Evolutionary conservation across 352 stramenopile genomes (phyloP), one percentile per base, ranked within the genome.

Genomic region (Thraustochytrium sp.): DNA sequence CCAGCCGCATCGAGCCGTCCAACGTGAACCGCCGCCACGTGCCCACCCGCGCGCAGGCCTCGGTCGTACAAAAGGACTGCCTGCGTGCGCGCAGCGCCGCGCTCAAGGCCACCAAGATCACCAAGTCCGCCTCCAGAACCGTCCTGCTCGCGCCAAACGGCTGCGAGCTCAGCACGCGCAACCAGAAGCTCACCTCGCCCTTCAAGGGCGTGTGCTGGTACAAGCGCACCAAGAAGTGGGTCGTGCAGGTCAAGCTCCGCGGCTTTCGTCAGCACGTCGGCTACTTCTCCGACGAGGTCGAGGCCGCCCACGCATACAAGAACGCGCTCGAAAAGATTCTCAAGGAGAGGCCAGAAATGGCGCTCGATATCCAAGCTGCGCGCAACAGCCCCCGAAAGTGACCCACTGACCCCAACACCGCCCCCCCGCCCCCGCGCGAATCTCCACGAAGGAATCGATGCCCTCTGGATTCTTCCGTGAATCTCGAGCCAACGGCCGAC

Each of bases 191-290:
- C 4, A 80, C 68, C 26, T 54, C 31, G 4, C 31, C 16, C 18
- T 80, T 80, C 51, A 80, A 80, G 68, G 68, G 68, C 36, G 68
- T 80, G 0, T 80, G 68, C 68, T 80, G 68, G 68, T 80, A 80
- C 68, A 80, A 80, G 68, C 68, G 68, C 5, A 80, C 68, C 42
- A 80, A 80, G 29, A 80, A 80, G 31, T 80, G 68, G 68, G 68
- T 80, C 46, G 68, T 80, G 18, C 68, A 80, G 68, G 68, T 80
- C 37, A 80, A 80, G 68, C 76, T 65, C 8, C 68, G 38, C 11
- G 53, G 53, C 9, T 34, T 51, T 11, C 68, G 68, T 34, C 31
- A 44, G 46, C 68, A 80, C 51, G 38, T 80, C 36, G 68, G 68
- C 31, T 80, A 80, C 51, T 80, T 80, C 42, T 23, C n/a, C 42